Base-by-base conservation (phyloP, 768 basidiomycete genomes). In the Porphyrellus cyaneotinctus region DNA sequence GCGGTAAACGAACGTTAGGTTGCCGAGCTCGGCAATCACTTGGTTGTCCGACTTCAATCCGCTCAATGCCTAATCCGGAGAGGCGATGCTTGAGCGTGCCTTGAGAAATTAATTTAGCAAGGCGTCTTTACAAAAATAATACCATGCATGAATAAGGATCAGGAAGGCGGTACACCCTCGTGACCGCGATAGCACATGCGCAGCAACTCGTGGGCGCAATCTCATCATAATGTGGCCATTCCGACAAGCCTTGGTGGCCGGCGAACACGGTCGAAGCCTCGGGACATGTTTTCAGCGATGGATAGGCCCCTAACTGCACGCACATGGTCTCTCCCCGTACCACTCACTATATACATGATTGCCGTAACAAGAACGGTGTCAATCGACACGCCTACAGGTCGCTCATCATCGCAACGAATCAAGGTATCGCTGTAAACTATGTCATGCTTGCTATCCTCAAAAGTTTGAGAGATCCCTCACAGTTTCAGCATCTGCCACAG, bases 401-500 rank as follows among this genome's bases (percentile, higher is more conserved):
- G n/a, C n/a, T n/a, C 31, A 46, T 68, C 72, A 78, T 64, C 75
- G 75, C 60, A 83, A 64, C 53, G 84, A 80, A 59, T 80, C 76
- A 58, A 88, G 77, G 61, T 87, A 83, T 72, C 79, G 73, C 87
- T 89, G 64, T 23, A 47, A 46, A 44, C 20, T 17, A 45, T 30
- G 49, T 64, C 47, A 57, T 39, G 26, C 24, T 44, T 28, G 9
- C 43, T 35, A 22, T 53, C 51, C 22, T 57, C 41, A 58, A 33
- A 37, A 43, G 36, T 26, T 47, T n/a, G 26, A 37, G 47, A 30
- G 32, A 33, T 50, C 6, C 22, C 75, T 52, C 59, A 87, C 90
- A 72, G 86, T 78, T 67, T 91, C 89, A 60, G 88, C 70, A 47
- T 77, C 72, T 18, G 79, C 75, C 17, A 91, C 87, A 3, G 85